Percentiles rank a stretch among this genome's conserved stretches.
Conservation (phyloP, 2,329 filamentous ascomycete genomes). For the Pyricularia grisea region DNA sequence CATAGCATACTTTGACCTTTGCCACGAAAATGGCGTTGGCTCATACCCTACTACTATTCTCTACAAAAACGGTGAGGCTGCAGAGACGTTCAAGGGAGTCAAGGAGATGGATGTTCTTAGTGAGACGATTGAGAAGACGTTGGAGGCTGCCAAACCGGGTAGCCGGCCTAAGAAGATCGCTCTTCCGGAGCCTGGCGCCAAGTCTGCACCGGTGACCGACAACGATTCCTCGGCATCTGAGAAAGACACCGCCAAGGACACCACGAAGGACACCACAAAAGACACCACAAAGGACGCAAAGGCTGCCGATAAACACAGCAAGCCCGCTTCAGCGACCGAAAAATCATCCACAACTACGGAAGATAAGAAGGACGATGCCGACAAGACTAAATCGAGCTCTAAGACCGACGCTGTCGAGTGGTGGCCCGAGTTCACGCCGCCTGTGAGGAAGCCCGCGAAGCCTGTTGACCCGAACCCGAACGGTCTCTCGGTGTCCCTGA, state of each 20-base stretch:
- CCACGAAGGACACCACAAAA: neutral
- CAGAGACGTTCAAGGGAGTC: slow-evolving; percentile 54
- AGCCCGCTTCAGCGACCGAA: slow-evolving; percentile 6
- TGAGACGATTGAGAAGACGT: slow-evolving; percentile 60
- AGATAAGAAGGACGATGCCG: slow-evolving; percentile 2
- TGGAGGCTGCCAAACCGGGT: slow-evolving; percentile 74
- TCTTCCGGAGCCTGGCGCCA: slow-evolving; percentile 64
- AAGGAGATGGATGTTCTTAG: slow-evolving; percentile 60
- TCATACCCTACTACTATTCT: slow-evolving; percentile 71
- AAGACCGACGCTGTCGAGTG: slow-evolving; percentile 6
- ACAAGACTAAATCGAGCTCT: slow-evolving; percentile 12
- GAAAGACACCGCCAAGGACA: neutral
- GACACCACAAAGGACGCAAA: slow-evolving; percentile 8
- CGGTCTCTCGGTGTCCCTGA: slow-evolving; percentile 67
- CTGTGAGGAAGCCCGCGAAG: slow-evolving; percentile 38
- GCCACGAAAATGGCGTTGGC: slow-evolving; percentile 54
- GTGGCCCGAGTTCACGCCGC: slow-evolving; percentile 24
- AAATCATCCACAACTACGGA: slow-evolving; percentile 16
- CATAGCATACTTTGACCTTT: slow-evolving; percentile 71
- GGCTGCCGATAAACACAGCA: slow-evolving; percentile 8
- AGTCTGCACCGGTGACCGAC: slow-evolving; percentile 9
- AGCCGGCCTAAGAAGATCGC: slow-evolving; percentile 60
- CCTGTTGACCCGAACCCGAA: slow-evolving; percentile 59
- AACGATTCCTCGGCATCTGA: neutral
- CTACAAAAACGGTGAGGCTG: slow-evolving; percentile 66